Conservation (phyloP, 2,329 filamentous ascomycete species). For the Aureobasidium sp. region DNA sequence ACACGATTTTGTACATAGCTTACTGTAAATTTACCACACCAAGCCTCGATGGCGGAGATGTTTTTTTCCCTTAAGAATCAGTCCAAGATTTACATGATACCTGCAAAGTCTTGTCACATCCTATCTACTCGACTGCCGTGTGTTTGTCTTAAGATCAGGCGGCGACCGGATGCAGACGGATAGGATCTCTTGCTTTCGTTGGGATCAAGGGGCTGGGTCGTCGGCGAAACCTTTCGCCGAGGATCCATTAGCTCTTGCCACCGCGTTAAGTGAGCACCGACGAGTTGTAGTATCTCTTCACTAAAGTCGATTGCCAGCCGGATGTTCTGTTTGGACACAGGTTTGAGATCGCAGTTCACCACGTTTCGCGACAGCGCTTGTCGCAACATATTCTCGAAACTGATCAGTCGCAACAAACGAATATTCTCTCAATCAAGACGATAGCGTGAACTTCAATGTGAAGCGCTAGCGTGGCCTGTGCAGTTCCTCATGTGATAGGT, state of each 20-base stretch:
- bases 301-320: background rate
- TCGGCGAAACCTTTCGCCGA: background rate
- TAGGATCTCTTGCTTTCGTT: background rate
- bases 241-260: background rate
- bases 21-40: slow-evolving; percentile 1
- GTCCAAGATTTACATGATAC: background rate
- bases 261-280: too few species aligned
- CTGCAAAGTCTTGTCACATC: background rate
- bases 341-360: background rate
- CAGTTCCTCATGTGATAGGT: slow-evolving; percentile 4
- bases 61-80: background rate
- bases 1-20: slow-evolving; percentile 12
- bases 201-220: background rate
- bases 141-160: background rate
- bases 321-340: background rate
- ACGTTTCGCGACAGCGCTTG: background rate
- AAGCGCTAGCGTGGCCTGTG: slow-evolving; percentile 8
- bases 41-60: background rate
- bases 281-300: background rate
- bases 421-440: background rate
- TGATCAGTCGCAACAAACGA: background rate
- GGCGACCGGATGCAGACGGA: too few species aligned
- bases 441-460: slow-evolving; percentile 2
- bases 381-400: background rate
- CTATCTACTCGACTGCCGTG: background rate